Evolutionary conservation across 2,329 filamentous ascomycete genomes (phyloP), one percentile per base, ranked within the genome.

Genomic region (Beauveria varroae): DNA sequence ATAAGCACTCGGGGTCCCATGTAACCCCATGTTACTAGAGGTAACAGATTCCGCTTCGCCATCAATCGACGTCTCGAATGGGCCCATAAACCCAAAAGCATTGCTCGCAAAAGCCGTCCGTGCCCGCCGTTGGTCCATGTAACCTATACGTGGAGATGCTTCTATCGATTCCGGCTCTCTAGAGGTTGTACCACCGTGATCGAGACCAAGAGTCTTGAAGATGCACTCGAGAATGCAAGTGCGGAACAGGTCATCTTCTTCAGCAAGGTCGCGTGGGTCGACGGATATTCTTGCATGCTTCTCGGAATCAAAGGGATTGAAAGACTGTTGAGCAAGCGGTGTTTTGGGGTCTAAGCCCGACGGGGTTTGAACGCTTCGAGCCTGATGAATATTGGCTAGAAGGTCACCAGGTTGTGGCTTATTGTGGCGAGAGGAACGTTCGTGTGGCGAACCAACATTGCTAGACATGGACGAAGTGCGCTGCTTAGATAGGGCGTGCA

Each of bases 161-260:
- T 97, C 93, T 0, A 87, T 86, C 0, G 95, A 97, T 55, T 87
- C 86, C 0, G 82, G 78, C 66, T 89, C 89, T 53, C 84, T 82
- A 0, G 88, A 79, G 0, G 82, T 80, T 62, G 87, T 84, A 41
- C 86, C 86, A 3, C 81, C 83, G 37, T 86, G 85, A 22, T 87
- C 89, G 61, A 99, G 77, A 0, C 95, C 95, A 63, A 99, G 89
- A 0, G 92, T 89, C 70, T 93, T 97, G 75, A 96, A 93, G 77
- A 99, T 96, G 71, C 95, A 98, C 67, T 96, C 91, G 24, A 98
- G 77, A 18, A 99, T 91, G 0, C 92, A 96, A 62, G 91, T 87
- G 46, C 96, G 83, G 73, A 99, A 98, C 7, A 96, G 75, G 52
- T 88, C 85, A 68, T 97, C 93, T 70, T 98, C 95, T 65, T 96